These are phyloP conservation scores for Pilaira anomala DNA, from an alignment of 192 early-diverging fungal species.

Conservation along the genomic window DNA sequence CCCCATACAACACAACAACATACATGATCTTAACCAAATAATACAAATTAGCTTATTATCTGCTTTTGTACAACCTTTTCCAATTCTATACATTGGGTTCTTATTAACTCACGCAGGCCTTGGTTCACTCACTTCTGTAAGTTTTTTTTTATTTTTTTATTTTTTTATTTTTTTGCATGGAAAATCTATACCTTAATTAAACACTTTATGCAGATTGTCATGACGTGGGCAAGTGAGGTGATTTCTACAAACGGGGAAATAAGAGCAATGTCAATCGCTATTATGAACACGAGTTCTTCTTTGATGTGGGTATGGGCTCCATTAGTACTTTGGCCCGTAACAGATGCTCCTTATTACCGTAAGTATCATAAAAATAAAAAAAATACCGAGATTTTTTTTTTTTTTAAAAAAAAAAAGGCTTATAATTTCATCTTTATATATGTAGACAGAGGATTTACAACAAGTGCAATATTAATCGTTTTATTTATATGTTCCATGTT, in stretches of 20 bases:
- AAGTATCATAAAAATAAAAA: not conserved
- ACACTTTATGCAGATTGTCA: too few relatives aligned
- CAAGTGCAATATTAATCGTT: constrained; percentile 16
- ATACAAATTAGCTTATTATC: constrained; percentile 22
- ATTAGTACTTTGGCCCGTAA: constrained; percentile 38
- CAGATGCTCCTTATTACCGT: constrained; percentile 26
- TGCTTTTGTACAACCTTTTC: constrained; percentile 37
- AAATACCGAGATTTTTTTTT: not conserved
- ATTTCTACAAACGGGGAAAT: constrained; percentile 28
- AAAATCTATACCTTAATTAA: not conserved
- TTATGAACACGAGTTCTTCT: constrained; percentile 32
- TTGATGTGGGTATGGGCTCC: constrained; percentile 26
- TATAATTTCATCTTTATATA: too few relatives aligned
- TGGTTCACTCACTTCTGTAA: constrained; percentile 27
- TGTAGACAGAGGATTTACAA: constrained; percentile 22
- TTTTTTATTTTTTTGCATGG: not conserved
- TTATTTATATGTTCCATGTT: constrained; percentile 14
- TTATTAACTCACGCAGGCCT: constrained; percentile 30
- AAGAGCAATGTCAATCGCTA: constrained; percentile 34
- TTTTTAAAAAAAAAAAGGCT: not conserved
- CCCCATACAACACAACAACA: not conserved
- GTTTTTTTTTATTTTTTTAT: not conserved
- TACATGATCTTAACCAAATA: not conserved
- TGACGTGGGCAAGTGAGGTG: constrained; percentile 40
- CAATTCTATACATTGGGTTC: constrained; percentile 31